phyloP scores from a whole-genome alignment of 2,329 filamentous ascomycete species.

The Penicillium sclerotigenum region DNA sequence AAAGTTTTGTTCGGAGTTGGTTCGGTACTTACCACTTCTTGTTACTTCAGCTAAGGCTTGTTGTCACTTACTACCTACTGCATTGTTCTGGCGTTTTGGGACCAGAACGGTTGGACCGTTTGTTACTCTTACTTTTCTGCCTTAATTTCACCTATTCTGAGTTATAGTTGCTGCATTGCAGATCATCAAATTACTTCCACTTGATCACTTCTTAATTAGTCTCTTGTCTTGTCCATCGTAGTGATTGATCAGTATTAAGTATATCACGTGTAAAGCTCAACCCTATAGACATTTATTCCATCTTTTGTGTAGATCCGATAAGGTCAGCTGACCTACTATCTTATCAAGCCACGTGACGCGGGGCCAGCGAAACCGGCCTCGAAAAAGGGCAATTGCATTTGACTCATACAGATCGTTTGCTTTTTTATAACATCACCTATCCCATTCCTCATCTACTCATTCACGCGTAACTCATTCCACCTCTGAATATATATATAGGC shows the following conservation, averaged over 20 bases:
- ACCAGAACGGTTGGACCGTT: conserved; percentile 8
- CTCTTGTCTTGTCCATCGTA: not conserved
- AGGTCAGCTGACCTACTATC: not conserved
- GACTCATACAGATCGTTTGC: conserved; percentile 12
- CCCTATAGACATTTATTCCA: not conserved
- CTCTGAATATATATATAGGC: not conserved
- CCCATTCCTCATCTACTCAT: not conserved
- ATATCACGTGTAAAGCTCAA: not conserved
- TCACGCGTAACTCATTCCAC: not conserved
- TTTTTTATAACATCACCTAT: not conserved
- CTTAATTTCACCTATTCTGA: not conserved
- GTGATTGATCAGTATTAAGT: not conserved
- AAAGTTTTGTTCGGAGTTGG: conserved; percentile 6
- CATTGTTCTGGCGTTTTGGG: conserved; percentile 32
- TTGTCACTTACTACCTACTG: conserved; percentile 16
- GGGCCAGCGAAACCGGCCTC: conserved; percentile 10
- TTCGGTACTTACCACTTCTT: conserved; percentile 9
- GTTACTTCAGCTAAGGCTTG: conserved; percentile 20
- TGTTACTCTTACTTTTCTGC: not conserved
- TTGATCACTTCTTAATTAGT: not conserved
- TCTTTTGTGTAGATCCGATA: not conserved
- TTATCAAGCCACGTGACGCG: conserved; percentile 21
- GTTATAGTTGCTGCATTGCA: not conserved
- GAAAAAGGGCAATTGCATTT: conserved; percentile 14
- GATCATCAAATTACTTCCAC: not conserved